A percentile compares a stretch with the other conserved stretches of the same genome.
Conservation (phyloP, 176 grass and related monocot species). For the Carex pumila region DNA sequence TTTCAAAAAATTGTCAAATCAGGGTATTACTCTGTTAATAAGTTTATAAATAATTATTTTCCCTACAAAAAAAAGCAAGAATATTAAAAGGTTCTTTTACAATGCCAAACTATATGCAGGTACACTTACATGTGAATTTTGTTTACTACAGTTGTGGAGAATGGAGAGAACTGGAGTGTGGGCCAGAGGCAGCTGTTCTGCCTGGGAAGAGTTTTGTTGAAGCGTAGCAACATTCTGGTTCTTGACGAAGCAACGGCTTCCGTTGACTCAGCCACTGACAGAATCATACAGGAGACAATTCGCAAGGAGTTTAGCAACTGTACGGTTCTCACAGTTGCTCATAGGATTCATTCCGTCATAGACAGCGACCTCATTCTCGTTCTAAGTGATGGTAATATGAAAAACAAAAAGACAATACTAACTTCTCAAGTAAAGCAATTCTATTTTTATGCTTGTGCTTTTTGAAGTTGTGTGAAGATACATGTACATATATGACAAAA, state of each 20-base stretch:
- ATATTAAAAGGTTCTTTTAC: neutral
- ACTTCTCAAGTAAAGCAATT: neutral
- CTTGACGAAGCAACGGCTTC: conserved; percentile 93
- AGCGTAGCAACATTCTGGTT: conserved; percentile 70
- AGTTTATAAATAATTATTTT: neutral
- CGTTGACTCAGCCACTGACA: conserved; percentile 72
- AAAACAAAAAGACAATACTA: neutral
- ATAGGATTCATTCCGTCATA: conserved; percentile 89
- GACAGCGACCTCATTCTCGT: conserved; percentile 92
- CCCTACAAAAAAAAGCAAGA: neutral
- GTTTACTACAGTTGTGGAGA: conserved; percentile 60
- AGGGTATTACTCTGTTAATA: neutral
- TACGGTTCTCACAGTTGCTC: conserved; percentile 76
- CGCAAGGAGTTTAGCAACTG: conserved; percentile 55
- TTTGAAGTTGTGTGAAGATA: neutral
- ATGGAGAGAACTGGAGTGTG: conserved; percentile 96
- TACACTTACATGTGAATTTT: neutral
- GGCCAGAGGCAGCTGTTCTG: conserved; percentile 85
- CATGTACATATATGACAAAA: neutral
- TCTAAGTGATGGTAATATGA: conserved; percentile 61
- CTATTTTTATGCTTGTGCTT: neutral
- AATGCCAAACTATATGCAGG: conserved; percentile 20
- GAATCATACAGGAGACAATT: conserved; percentile 66
- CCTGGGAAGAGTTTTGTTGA: conserved; percentile 79
- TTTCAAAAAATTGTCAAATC: neutral